These are phyloP conservation scores for Starmerella asiatica DNA, from an alignment of 805 yeast species.

Conservation along the genomic window DNA sequence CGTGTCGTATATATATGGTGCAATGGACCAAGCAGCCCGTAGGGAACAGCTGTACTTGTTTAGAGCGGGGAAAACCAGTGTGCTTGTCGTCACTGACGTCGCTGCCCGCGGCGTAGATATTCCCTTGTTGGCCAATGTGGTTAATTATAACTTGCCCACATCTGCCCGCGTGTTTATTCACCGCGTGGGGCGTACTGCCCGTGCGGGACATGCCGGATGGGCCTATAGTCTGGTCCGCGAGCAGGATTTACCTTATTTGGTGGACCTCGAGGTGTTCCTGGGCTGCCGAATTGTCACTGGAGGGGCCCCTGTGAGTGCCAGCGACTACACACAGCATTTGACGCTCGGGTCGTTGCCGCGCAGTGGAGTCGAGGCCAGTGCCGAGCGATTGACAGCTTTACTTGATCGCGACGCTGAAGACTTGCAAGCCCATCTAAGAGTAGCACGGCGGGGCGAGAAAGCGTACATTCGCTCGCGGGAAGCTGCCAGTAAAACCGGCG, in stretches of 20 bases:
- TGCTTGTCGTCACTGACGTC: slow-evolving; percentile 92
- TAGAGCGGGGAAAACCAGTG: slow-evolving; percentile 65
- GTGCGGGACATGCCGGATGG: slow-evolving; percentile 98
- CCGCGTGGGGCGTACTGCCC: slow-evolving; percentile 97
- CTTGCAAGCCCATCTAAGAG: slow-evolving; percentile 47
- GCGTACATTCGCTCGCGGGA: slow-evolving; percentile 73
- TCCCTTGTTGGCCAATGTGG: slow-evolving; percentile 87
- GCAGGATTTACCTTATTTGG: slow-evolving; percentile 72
- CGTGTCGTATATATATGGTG: slow-evolving; percentile 81
- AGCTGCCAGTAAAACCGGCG: slow-evolving; percentile 75
- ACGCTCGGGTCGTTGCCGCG: slow-evolving; percentile 79
- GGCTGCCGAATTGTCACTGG: slow-evolving; percentile 57
- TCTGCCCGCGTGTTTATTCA: slow-evolving; percentile 90
- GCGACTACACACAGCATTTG: slow-evolving; percentile 62
- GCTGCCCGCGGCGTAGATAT: slow-evolving; percentile 96
- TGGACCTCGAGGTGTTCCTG: slow-evolving; percentile 79
- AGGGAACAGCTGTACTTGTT: slow-evolving; percentile 75
- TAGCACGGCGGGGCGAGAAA: slow-evolving; percentile 76
- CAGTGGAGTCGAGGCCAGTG: slow-evolving; percentile 48
- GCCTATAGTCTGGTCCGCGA: slow-evolving; percentile 84
- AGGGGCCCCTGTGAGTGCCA: slow-evolving; percentile 27
- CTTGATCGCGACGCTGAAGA: slow-evolving; percentile 51
- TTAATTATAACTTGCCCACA: slow-evolving; percentile 80
- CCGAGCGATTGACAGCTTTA: slow-evolving; percentile 56
- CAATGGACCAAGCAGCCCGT: slow-evolving; percentile 91